phyloP scores from a whole-genome alignment of 495 filamentous ascomycete genomes.

The Trichoderma erinaceum region DNA sequence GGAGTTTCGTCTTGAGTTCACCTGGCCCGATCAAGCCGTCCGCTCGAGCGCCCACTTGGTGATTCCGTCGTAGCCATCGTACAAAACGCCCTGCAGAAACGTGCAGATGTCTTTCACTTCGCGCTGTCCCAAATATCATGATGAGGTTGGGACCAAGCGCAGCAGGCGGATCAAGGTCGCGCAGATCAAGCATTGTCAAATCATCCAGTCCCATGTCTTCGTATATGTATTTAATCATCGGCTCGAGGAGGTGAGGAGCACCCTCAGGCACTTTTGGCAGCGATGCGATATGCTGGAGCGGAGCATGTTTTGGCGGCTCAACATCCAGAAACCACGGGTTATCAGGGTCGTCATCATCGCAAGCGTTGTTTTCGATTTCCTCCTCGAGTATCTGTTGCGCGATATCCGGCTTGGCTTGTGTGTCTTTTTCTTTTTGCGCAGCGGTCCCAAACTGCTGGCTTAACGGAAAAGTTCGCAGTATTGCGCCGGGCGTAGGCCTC shows the following conservation, averaged over 20 bases:
- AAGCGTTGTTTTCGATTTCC: background rate
- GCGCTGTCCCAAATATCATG: constrained; percentile 90
- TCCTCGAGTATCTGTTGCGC: background rate
- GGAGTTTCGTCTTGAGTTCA: constrained; percentile 81
- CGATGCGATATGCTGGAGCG: constrained; percentile 53
- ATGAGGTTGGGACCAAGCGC: constrained; percentile 81
- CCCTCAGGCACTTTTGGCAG: constrained; percentile 71
- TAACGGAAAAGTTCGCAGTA: background rate
- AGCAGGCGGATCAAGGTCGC: constrained; percentile 74
- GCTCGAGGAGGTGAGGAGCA: constrained; percentile 64
- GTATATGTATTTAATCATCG: constrained; percentile 70
- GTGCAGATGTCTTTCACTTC: constrained; percentile 88
- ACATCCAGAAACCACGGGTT: constrained; percentile 85
- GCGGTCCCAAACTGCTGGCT: background rate
- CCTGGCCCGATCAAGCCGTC: constrained; percentile 87
- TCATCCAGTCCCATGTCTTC: constrained; percentile 78
- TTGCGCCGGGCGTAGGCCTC: background rate
- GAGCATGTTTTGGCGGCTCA: constrained; percentile 45
- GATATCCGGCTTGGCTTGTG: constrained; percentile 13
- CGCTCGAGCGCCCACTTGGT: constrained; percentile 65
- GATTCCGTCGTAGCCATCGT: constrained; percentile 70
- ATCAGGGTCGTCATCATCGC: background rate
- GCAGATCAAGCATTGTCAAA: constrained; percentile 71
- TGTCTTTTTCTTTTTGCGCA: background rate
- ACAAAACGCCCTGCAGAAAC: constrained; percentile 85